Conservation (phyloP, 176 grass and related monocot species). For the Juncus inflexus region DNA sequence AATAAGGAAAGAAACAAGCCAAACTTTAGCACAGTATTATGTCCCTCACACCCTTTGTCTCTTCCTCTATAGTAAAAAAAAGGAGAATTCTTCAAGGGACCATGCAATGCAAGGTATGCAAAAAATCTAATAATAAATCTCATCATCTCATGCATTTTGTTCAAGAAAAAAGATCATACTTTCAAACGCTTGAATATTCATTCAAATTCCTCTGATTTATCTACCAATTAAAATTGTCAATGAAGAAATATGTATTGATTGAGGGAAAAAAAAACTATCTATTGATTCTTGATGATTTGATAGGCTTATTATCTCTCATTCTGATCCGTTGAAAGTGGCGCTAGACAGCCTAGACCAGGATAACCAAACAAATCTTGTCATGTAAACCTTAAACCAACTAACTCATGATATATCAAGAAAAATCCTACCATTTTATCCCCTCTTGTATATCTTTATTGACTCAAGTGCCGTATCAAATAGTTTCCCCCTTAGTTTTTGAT, state of each 20-base stretch:
- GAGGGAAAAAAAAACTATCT: not conserved
- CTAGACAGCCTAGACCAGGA: slow-evolving; percentile 24
- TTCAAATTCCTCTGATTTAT: slow-evolving; percentile 3
- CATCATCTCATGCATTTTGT: too few species aligned
- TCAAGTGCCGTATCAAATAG: slow-evolving; percentile 55
- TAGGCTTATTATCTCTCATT: slow-evolving; percentile 4
- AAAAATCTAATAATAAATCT: too few species aligned
- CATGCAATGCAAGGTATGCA: not conserved
- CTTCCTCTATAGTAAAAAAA: slow-evolving; percentile 11
- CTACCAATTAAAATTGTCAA: not conserved
- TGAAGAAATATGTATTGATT: too few species aligned
- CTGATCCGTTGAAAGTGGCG: slow-evolving; percentile 11
- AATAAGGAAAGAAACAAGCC: not conserved
- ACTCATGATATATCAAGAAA: slow-evolving; percentile 3
- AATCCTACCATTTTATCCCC: slow-evolving; percentile 6
- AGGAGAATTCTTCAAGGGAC: slow-evolving; percentile 10
- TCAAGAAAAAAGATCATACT: too few species aligned
- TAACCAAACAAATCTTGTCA: slow-evolving; percentile 20
- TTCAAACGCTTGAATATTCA: not conserved
- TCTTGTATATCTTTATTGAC: slow-evolving; percentile 55
- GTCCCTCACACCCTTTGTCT: slow-evolving; percentile 19
- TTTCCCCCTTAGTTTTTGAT: slow-evolving; percentile 61
- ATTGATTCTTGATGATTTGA: not conserved
- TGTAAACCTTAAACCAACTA: slow-evolving; percentile 27
- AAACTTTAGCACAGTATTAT: slow-evolving; percentile 8